Evolutionary conservation across 2,329 filamentous ascomycete species (phyloP).

Genomic region (Xylariales sp.): DNA sequence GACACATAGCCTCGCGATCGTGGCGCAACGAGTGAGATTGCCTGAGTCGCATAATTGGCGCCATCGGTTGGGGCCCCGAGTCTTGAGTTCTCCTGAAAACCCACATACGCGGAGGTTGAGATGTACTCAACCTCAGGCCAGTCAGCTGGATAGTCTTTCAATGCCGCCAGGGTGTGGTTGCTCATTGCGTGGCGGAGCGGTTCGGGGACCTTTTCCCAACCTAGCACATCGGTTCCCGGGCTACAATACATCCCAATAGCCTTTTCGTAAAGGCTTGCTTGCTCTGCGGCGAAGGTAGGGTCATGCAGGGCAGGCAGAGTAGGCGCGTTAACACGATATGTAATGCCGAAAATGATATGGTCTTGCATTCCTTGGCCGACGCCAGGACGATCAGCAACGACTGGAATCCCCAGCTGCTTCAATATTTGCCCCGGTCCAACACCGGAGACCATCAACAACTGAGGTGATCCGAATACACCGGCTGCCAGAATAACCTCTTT

Average conservation of each 20-base stretch:
- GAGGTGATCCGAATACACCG: conserved; percentile 6
- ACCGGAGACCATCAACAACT: conserved; percentile 12
- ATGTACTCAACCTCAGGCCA: conserved; percentile 16
- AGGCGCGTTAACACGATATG: not conserved
- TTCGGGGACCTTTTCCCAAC: not conserved
- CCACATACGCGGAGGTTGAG: not conserved
- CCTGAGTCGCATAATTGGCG: conserved; percentile 29
- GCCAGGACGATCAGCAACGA: conserved; percentile 6
- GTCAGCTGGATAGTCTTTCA: not conserved
- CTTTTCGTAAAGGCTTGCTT: not conserved
- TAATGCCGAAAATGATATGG: conserved; percentile 1
- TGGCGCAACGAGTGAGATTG: too few relatives aligned
- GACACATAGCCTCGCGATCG: too few relatives aligned
- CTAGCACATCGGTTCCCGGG: not conserved
- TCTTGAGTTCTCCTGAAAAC: not conserved
- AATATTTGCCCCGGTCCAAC: not conserved
- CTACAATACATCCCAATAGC: not conserved
- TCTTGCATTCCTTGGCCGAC: conserved; percentile 16
- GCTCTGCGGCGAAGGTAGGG: conserved; percentile 17
- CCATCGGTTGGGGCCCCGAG: not conserved
- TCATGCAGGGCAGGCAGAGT: not conserved
- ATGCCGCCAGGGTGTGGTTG: too few relatives aligned
- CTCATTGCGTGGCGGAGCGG: too few relatives aligned
- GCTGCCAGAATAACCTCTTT: conserved; percentile 26
- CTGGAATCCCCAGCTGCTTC: not conserved